phyloP scores from a whole-genome alignment of 1,284 basidiomycete species.

The Cryptococcus floricola region DNA sequence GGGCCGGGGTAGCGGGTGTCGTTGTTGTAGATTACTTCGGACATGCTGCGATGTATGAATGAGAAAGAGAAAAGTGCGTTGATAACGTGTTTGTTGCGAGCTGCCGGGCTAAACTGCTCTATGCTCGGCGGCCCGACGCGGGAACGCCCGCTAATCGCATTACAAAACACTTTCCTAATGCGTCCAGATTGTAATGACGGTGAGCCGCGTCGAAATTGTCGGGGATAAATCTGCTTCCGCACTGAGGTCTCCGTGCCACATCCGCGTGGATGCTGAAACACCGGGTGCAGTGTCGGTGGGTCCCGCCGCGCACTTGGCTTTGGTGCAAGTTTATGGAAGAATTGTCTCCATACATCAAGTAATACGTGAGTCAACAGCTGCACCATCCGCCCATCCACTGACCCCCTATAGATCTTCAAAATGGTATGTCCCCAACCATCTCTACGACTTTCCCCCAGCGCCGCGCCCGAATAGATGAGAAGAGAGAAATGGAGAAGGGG shows the following conservation, averaged over 20 bases:
- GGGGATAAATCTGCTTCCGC: too few species aligned
- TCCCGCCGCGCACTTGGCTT: too few species aligned
- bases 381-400: background rate
- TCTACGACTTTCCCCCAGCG: background rate
- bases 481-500: background rate
- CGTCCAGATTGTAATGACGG: too few species aligned
- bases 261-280: background rate
- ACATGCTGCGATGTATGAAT: background rate
- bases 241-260: too few species aligned
- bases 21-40: slow-evolving; percentile 22
- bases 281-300: background rate
- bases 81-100: background rate
- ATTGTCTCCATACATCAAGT: slow-evolving; percentile 10
- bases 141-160: too few species aligned
- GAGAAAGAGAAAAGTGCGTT: too few species aligned
- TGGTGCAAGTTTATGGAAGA: too few species aligned
- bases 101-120: background rate
- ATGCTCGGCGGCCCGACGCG: background rate
- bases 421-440: slow-evolving; percentile 19
- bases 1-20: slow-evolving; percentile 43
- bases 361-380: slow-evolving; percentile 11
- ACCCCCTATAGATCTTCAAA: slow-evolving; percentile 18
- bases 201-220: too few species aligned
- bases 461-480: background rate
- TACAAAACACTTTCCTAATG: too few species aligned